Evolutionary conservation across 23 red algal species (phyloP), one percentile per base, ranked within the genome.

Genomic region (Gracilaria gracilis): DNA sequence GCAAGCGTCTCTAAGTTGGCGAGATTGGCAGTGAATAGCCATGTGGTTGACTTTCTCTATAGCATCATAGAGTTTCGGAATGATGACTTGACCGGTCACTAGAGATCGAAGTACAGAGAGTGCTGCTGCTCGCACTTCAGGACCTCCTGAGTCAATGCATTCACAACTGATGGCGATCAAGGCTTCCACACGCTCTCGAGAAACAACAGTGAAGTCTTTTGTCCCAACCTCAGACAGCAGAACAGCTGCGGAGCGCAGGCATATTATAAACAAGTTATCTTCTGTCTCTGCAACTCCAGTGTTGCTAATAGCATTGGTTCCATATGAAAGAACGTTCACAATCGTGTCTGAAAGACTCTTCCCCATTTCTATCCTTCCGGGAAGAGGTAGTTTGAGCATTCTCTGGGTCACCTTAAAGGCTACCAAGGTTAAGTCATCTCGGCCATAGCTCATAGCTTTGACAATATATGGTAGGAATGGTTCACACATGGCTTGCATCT

Each of bases 41-140:
- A 95, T 67, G 24, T 88, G 38, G 31, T 86, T 80, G 9, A 94
- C 83, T 64, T 80, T 87, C 29, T 88, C 83, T 19, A 94, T 87
- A 4, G 92, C 83, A 42, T 94, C 92, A 61, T 94, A 94, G 21
- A 94, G 21, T 37, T 57, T 71, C 6, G 92, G 83, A 35, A 87
- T 88, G 13, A 70, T 81, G 0, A 83, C 65, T 20, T 61, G 34
- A 28, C 11, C 13, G 1, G 31, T 40, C 27, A 94, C 84, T 31
- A 82, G 34, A 42, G 74, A 54, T 28, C 83, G 82, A 20, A 94
- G 74, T n/a, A 94, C 51, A 33, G 82, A 24, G 15, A 94, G 67
- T 11, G 92, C 92, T 6, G 92, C 92, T 28, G 37, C 33, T 20
- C 84, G 61, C 2, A 65, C 53, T 71, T 94, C 92, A 54, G 74